Evolutionary conservation across 768 basidiomycete species (phyloP), one percentile per base, ranked within the genome.

Genomic region (Leccinum aurantiacum): DNA sequence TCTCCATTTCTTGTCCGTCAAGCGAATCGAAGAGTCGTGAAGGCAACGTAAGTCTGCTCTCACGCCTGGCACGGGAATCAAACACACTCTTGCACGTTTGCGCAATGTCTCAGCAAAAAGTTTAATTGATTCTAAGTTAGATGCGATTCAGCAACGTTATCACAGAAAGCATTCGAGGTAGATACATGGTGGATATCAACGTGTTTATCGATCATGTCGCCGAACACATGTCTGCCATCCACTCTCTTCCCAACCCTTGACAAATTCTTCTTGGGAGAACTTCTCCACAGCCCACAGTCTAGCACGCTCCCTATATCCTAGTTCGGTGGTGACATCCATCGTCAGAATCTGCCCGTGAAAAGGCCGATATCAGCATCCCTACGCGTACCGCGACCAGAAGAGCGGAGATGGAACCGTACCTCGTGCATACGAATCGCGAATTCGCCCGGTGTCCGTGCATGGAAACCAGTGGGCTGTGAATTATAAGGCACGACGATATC

Each of bases 401-500:
- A 22, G 47, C 37, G 53, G 48, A 48, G 38, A 60, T 27, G 38
- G 19, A 56, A 56, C 17, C 64, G 27, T 15, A 84, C 87, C 25
- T 77, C 75, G 64, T 90, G 83, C 54, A 95, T 78, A 4, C 82
- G 83, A 17, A 77, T 78, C 2, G 91, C 89, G 64, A 92, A 95
- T 31, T 80, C 79, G 47, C 81, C 78, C 0, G 85, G 72, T 2
- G 84, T 80, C 3, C 75, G 82, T 2, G 93, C 95, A 69, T 96
- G 94, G 72, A 84, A 95, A 24, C 95, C 95, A 60, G 93, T 95
- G 8, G 78, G 81, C 68, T 87, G 74, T 37, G 86, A 86, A 6
- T 88, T 74, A 70, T 83, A 84, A 0, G 93, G 93, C 2, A 93
- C 86, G 50, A 98, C 86, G 58, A 99, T 98, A 71, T 98, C 97